A percentile compares a stretch with the other conserved stretches of the same genome.
These are phyloP conservation scores for Globisporangium perplexum DNA, from an alignment of 352 stramenopile species.

Conservation along the genomic window DNA sequence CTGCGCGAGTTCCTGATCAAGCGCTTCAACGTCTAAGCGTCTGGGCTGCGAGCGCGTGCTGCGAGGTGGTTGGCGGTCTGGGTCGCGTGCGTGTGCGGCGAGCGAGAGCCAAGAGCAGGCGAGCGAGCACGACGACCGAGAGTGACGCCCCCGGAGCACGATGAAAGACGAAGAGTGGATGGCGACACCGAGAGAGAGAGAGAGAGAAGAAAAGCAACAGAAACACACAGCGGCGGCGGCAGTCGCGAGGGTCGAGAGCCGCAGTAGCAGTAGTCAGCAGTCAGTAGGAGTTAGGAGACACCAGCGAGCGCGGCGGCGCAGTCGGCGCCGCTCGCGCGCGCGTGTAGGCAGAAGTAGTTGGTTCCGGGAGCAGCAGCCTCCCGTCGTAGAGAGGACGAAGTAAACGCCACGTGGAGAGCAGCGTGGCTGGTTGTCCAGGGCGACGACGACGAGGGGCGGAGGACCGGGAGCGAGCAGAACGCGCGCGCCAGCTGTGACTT, in stretches of 20 bases:
- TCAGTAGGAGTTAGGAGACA: constrained; percentile 1
- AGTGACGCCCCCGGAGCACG: not conserved
- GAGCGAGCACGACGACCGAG: not conserved
- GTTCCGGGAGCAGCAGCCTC: not conserved
- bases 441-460: not conserved
- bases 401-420: constrained; percentile 1
- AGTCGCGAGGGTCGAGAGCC: not conserved
- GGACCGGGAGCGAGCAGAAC: not conserved
- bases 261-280: constrained; percentile 4
- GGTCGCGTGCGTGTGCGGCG: not conserved
- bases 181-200: constrained; percentile 4
- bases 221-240: constrained; percentile 1
- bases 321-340: not conserved
- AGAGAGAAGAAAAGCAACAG: constrained; percentile 7
- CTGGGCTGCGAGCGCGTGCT: not conserved
- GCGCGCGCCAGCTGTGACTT: not conserved
- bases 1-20: constrained; percentile 75
- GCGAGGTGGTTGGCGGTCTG: too few species aligned
- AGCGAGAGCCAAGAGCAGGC: not conserved
- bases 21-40: constrained; percentile 74
- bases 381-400: not conserved
- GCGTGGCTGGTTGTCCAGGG: too few species aligned
- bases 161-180: not conserved
- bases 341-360: constrained; percentile 1
- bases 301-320: not conserved